Evolutionary conservation across 495 filamentous ascomycete genomes (phyloP).

Genomic region (Penicillium chermesinum): DNA sequence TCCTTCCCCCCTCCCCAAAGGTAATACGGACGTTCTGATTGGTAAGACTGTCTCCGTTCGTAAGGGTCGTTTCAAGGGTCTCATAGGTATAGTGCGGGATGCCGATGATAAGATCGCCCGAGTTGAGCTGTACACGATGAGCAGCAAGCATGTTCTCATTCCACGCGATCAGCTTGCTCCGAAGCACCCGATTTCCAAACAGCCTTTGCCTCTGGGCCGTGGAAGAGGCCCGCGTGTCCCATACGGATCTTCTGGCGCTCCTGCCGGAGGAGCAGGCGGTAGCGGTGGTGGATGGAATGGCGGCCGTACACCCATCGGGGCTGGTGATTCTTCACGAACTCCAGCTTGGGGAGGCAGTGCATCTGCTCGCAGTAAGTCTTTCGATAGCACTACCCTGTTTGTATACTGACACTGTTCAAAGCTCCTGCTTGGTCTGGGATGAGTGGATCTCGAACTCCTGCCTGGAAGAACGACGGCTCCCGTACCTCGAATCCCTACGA

Average conservation of each 20-base stretch:
- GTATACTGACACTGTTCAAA: constrained; percentile 20
- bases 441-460: constrained; percentile 62
- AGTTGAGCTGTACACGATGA: constrained; percentile 89
- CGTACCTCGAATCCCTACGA: constrained; percentile 78
- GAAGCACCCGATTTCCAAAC: constrained; percentile 75
- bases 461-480: constrained; percentile 67
- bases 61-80: constrained; percentile 82
- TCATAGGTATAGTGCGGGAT: constrained; percentile 93
- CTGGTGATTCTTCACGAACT: constrained; percentile 56
- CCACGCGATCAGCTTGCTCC: constrained; percentile 70
- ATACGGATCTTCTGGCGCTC: constrained; percentile 33
- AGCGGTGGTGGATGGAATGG: constrained; percentile 44
- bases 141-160: constrained; percentile 79
- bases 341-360: constrained; percentile 59
- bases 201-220: constrained; percentile 61
- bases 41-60: constrained; percentile 85
- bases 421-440: constrained; percentile 57
- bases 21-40: constrained; percentile 77
- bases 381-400: not conserved
- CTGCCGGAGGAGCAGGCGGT: too few species aligned
- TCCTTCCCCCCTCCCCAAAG: constrained; percentile 85
- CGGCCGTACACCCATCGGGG: constrained; percentile 63
- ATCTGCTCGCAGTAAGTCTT: constrained; percentile 51
- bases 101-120: constrained; percentile 77
- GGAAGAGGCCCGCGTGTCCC: constrained; percentile 50